phyloP scores from a whole-genome alignment of 768 basidiomycete species.

The Leccinum barrowsii region DNA sequence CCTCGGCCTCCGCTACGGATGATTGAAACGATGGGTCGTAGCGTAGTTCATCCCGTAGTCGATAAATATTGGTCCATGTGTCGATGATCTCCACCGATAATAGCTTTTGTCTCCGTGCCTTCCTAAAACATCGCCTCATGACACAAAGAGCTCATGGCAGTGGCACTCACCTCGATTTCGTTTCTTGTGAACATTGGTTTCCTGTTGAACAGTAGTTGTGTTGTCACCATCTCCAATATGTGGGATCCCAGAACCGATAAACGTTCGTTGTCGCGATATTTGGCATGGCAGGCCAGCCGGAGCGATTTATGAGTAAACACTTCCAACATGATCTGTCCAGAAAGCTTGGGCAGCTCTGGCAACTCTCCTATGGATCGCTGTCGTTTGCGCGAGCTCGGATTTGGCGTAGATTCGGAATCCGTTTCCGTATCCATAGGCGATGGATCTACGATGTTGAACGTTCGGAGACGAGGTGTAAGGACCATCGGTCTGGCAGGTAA shows the following conservation, averaged over 20 bases:
- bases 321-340: conserved; percentile 55
- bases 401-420: conserved; percentile 23
- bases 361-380: conserved; percentile 33
- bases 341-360: conserved; percentile 48
- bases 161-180: conserved; percentile 49
- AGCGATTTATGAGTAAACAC: conserved; percentile 71
- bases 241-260: conserved; percentile 48
- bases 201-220: conserved; percentile 44
- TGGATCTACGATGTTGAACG: conserved; percentile 31
- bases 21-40: conserved; percentile 30
- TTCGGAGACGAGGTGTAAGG: conserved; percentile 35
- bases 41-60: conserved; percentile 32
- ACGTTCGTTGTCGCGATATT: conserved; percentile 56
- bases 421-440: conserved; percentile 32
- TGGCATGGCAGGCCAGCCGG: conserved; percentile 37
- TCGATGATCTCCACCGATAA: conserved; percentile 34
- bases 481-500: conserved; percentile 27
- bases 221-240: conserved; percentile 46
- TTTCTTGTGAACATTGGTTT: conserved; percentile 47
- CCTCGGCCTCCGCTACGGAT: conserved; percentile 33
- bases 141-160: conserved; percentile 9
- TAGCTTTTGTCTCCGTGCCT: conserved; percentile 25
- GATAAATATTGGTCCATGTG: conserved; percentile 38
- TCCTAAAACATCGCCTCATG: conserved; percentile 24
- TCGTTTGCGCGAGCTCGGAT: conserved; percentile 35